Evolutionary conservation across 805 yeast species (phyloP), one percentile per base, ranked within the genome.

Genomic region (Yamadazyma takamatsuzukensis): DNA sequence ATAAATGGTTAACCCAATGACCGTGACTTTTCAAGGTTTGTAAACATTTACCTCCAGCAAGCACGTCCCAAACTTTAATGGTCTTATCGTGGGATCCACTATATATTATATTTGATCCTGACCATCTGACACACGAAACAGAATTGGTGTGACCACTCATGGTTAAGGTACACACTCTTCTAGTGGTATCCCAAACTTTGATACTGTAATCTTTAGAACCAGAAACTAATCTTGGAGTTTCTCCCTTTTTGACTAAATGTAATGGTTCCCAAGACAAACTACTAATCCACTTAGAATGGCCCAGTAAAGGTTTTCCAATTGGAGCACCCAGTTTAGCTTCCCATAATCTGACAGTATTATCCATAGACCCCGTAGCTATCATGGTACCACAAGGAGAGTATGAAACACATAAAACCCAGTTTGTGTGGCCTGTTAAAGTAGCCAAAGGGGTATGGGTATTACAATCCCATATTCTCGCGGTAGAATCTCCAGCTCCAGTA

Each of bases 381-480:
- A 80, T 70, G 41, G 79, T 79, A 16, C 96, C 97, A 56, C 86
- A 84, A 3, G 98, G 97, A 14, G 94, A 82, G 81, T 94, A 93
- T 2, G 83, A 67, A 6, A 83, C 96, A 55, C 95, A 83, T 27
- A 93, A 64, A 5, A 93, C 97, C 96, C 97, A 93, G 62, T 89
- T 87, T 8, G 76, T 65, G 51, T 93, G 98, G 1, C 97, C 97
- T 4, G 68, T 51, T 32, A 93, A 63, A 0, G 95, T 85, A 40
- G 77, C 73, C 51, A 80, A 65, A 6, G 96, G 96, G 0, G 98
- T 93, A 45, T 86, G 93, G 0, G 97, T 89, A 48, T 87, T 81
- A 57, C 96, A 84, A 60, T 89, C 97, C 98, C 98, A 93, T 29
- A 90, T 75, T 53, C 97, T 71, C 2, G 97, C 97, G 6, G 97